Evolutionary conservation across 1,284 basidiomycete species (phyloP).

Genomic region (Rhodotorula sp.): DNA sequence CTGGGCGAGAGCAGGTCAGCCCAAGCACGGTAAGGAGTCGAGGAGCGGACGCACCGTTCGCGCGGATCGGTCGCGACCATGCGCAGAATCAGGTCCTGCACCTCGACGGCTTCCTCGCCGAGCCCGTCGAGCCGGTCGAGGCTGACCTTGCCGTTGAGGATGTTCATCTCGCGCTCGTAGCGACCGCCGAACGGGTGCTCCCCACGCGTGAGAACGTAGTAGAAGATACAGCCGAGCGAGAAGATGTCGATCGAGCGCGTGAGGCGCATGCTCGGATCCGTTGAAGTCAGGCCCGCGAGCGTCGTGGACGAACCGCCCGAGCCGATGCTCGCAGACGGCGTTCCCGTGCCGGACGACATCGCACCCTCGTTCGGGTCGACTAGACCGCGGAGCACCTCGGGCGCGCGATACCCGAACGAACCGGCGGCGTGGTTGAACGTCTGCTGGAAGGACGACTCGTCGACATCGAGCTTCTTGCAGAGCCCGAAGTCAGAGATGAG

Average conservation of each 20-base stretch:
- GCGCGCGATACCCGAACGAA: slow-evolving; percentile 90
- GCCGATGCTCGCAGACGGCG: slow-evolving; percentile 23
- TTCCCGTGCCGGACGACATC: slow-evolving; percentile 1
- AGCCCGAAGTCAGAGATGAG: slow-evolving; percentile 93
- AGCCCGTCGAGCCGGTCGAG: slow-evolving; percentile 71
- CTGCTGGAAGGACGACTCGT: slow-evolving; percentile 87
- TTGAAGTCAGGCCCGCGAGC: slow-evolving; percentile 14
- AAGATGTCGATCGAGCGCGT: slow-evolving; percentile 95
- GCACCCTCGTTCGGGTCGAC: slow-evolving; percentile 75
- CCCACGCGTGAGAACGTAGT: slow-evolving; percentile 83
- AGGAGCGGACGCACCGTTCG: slow-evolving; percentile 60
- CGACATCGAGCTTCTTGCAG: slow-evolving; percentile 86
- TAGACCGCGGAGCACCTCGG: slow-evolving; percentile 86
- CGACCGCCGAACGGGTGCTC: slow-evolving; percentile 87
- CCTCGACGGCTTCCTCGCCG: slow-evolving; percentile 89
- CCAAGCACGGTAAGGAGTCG: neutral
- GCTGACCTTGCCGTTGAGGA: slow-evolving; percentile 72
- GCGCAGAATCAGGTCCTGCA: slow-evolving; percentile 68
- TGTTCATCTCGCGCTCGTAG: slow-evolving; percentile 89
- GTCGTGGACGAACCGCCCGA: slow-evolving; percentile 31
- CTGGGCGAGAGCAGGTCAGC: slow-evolving; percentile 54
- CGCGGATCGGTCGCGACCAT: slow-evolving; percentile 77
- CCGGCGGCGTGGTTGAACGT: slow-evolving; percentile 73
- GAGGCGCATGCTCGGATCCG: slow-evolving; percentile 63
- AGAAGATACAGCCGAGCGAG: slow-evolving; percentile 88